Evolutionary conservation across 1,139 yeast genomes (phyloP).

Genomic region (Casaregolazyma suthepensis): DNA sequence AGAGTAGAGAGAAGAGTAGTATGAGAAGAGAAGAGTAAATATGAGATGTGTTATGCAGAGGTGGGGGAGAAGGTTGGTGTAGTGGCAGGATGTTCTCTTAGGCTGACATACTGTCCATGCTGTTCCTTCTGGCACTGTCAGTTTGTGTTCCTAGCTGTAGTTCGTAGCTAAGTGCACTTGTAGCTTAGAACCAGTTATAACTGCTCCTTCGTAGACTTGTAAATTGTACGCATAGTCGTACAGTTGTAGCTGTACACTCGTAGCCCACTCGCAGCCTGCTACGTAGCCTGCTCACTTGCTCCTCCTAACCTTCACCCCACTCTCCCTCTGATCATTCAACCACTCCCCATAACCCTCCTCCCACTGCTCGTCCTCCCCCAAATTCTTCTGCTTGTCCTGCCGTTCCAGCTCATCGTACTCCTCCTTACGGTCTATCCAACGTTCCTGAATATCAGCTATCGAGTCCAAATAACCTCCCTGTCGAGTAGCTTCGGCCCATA

Average conservation of each 20-base stretch:
- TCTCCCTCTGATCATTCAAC: constrained; percentile 38
- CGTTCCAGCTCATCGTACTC: constrained; percentile 62
- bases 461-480: constrained; percentile 56
- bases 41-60: background rate
- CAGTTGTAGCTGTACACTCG: too few relatives aligned
- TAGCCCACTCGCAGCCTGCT: background rate
- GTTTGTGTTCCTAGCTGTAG: too few relatives aligned
- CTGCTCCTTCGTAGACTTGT: too few relatives aligned
- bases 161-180: too few relatives aligned
- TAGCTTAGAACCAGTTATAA: too few relatives aligned
- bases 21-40: background rate
- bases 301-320: constrained; percentile 8
- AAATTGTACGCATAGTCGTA: too few relatives aligned
- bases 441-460: constrained; percentile 75
- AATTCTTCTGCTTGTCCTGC: constrained; percentile 38
- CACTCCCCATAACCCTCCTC: constrained; percentile 58
- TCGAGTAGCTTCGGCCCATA: constrained; percentile 93
- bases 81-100: too few relatives aligned
- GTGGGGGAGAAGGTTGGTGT: too few relatives aligned
- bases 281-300: background rate
- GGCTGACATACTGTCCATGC: too few relatives aligned
- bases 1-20: background rate
- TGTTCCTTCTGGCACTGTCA: too few relatives aligned
- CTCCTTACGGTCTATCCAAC: constrained; percentile 89
- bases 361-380: constrained; percentile 63